Base-by-base conservation (phyloP, 2,329 filamentous ascomycete species). In the Fusarium longipes region DNA sequence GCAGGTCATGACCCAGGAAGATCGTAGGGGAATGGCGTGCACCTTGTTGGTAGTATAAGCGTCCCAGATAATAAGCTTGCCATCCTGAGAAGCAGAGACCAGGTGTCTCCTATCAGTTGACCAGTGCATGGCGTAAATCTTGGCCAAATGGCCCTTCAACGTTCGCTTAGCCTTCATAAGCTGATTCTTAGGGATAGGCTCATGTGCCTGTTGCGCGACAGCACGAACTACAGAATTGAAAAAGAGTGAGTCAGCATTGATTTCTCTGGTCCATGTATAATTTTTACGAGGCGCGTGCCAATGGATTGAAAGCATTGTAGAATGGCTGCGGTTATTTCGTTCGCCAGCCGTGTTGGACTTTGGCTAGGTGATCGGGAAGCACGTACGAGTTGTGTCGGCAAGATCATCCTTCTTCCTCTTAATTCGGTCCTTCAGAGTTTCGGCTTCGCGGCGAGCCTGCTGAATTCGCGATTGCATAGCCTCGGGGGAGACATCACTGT, bases 121-220 rank as follows among this genome's bases (percentile, higher is more conserved):
- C 96, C 96, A 99, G 85, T 99, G 96, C 96, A 99, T 99, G 75
- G 96, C 96, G 81, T 99, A 99, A 76, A 99, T 99, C 84, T 99
- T 99, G 75, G 96, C 96, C 72, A 99, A 84, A 86, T 99, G 96
- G 71, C 96, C 96, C 84, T 98, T 98, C 72, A 99, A 86, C 49
- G 94, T 97, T 76, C 93, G 92, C 84, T 97, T 96, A 70, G 95
- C 92, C 86, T 96, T 97, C 96, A 99, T 98, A 78, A 95, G 87
- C 78, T 89, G 87, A 81, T 96, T 96, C 81, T 92, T 91, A 70
- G 95, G 93, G 74, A 99, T 89, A 71, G 92, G 86, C 80, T 98
- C 96, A 81, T 97, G 95, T 70, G 95, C 91, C 82, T 95, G 92
- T 79, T 93, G 90, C 75, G 96, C 92, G 74, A 98, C 93, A 82